Base-by-base conservation (phyloP, 768 basidiomycete species). In the Pleurotus tuber-regium region DNA sequence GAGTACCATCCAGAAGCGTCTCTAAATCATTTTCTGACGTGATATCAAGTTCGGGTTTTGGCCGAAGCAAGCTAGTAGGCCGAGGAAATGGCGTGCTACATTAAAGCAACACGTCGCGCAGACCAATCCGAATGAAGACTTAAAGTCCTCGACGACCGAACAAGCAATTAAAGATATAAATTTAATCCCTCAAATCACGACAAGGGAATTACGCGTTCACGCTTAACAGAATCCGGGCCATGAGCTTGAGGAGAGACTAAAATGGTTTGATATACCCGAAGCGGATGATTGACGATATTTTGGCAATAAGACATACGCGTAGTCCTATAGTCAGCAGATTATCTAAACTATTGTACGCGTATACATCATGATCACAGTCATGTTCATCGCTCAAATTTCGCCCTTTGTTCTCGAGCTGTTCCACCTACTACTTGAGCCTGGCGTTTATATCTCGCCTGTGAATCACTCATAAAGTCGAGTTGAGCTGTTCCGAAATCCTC, bases 1-100 rank as follows among this genome's bases (percentile, higher is more conserved):
- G 60, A 72, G 89, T 79, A 16, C 8, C 35, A 16, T 16, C 35
- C 35, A n/a, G n/a, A n/a, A n/a, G n/a, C n/a, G n/a, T n/a, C n/a
- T n/a, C n/a, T n/a, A n/a, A n/a, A n/a, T n/a, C n/a, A n/a, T n/a
- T n/a, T n/a, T n/a, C n/a, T n/a, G n/a, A n/a, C n/a, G n/a, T n/a
- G n/a, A n/a, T n/a, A n/a, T 54, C 26, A 39, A 74, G 74, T 48
- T 72, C 73, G 42, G 67, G 68, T 30, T 70, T 72, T 57, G 58
- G 64, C 18, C 66, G 71, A 16, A 72, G 70, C 54, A 64, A 71
- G 26, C 54, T 66, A 47, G 58, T 66, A 11, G 66, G 66, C 25
- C 66, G 72, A 59, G 59, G 61, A 47, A 56, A 55, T 11, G 52
- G 55, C 19, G 46, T 53, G n/a, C 51, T 42, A 18, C 42, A 46